These are phyloP conservation scores for Malus hybrid DNA, from an alignment of 331 rosid species.

Conservation along the genomic window DNA sequence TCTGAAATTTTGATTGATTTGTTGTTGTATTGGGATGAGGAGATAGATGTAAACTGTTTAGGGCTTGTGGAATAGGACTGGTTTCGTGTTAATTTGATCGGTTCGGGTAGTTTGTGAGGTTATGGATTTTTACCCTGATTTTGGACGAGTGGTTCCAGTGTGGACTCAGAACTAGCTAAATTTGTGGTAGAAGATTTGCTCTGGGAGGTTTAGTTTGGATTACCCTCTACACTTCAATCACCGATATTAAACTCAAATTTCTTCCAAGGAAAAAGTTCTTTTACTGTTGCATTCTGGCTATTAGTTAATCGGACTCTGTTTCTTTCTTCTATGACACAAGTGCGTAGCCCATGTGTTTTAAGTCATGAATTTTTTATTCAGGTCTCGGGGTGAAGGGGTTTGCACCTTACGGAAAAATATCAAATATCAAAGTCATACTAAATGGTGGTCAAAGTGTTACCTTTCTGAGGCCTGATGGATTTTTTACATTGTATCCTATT, in stretches of 20 bases:
- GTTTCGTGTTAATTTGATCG: not conserved
- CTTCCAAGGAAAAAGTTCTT: not conserved
- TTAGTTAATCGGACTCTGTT: not conserved
- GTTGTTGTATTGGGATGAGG: not conserved
- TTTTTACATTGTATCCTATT: slow-evolving; percentile 93
- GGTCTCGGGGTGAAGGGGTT: slow-evolving; percentile 54
- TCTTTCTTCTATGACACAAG: not conserved
- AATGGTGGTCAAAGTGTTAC: slow-evolving; percentile 90
- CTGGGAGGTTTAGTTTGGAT: not conserved
- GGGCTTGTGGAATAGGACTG: not conserved
- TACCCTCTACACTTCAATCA: not conserved
- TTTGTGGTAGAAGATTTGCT: not conserved
- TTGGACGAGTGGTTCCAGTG: not conserved
- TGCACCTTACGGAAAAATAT: slow-evolving; percentile 59
- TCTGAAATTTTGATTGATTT: not conserved
- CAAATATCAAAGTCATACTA: slow-evolving; percentile 85
- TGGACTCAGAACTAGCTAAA: not conserved
- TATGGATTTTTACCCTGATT: not conserved
- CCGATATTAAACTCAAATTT: not conserved
- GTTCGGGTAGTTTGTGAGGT: not conserved
- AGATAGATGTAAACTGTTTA: not conserved
- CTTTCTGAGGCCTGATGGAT: slow-evolving; percentile 89
- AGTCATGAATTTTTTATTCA: slow-evolving; percentile 23
- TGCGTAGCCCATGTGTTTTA: not conserved
- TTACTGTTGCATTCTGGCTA: not conserved